phyloP scores from a whole-genome alignment of 208 protist species.

The Vickermania spadyakhi region DNA sequence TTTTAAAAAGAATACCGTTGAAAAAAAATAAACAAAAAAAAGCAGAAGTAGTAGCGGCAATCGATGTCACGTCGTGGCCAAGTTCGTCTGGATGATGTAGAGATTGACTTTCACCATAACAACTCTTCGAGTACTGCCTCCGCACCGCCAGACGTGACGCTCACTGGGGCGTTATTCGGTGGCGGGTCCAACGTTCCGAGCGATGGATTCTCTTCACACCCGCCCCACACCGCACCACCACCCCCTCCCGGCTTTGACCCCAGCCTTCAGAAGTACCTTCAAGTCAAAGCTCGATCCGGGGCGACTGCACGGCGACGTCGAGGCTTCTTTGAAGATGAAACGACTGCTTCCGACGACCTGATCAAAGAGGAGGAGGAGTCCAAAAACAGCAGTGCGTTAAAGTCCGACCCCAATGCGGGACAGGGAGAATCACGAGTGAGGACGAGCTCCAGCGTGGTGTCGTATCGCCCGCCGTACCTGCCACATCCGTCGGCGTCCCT shows the following conservation, averaged over 20 bases:
- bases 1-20: too few relatives aligned
- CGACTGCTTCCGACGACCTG: not conserved
- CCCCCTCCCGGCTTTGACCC: not conserved
- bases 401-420: too few relatives aligned
- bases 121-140: not conserved
- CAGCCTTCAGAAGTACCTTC: not conserved
- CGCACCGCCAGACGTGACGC: not conserved
- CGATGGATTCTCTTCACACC: too few relatives aligned
- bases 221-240: not conserved
- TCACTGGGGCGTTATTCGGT: not conserved
- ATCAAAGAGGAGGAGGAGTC: not conserved
- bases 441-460: too few relatives aligned
- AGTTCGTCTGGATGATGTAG: not conserved
- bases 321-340: not conserved
- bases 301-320: not conserved
- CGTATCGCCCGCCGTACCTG: too few relatives aligned
- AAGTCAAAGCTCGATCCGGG: not conserved
- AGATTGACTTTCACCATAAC: not conserved
- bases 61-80: not conserved
- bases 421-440: too few relatives aligned
- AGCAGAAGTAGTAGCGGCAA: not conserved
- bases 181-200: too few relatives aligned
- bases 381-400: too few relatives aligned
- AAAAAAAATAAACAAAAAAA: too few relatives aligned
- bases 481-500: too few relatives aligned